Conservation (phyloP, 306 rosid species). For the Castanopsis chinensis region DNA sequence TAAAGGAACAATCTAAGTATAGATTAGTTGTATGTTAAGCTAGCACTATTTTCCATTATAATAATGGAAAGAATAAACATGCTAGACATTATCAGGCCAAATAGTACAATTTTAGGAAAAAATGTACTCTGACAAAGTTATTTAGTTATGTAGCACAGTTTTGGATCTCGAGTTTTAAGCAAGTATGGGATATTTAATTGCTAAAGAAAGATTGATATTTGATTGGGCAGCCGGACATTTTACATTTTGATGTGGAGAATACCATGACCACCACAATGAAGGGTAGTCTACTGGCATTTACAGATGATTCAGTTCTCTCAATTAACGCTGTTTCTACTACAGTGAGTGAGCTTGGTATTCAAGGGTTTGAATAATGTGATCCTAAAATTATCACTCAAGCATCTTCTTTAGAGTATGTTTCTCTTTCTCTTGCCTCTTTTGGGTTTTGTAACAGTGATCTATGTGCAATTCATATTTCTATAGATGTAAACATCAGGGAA, state of each 20-base stretch:
- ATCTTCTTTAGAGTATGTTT: conserved; percentile 46
- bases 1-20: too few relatives aligned
- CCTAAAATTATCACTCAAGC: conserved; percentile 59
- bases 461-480: not conserved
- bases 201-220: not conserved
- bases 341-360: conserved; percentile 39
- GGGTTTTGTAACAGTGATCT: not conserved
- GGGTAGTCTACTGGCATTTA: conserved; percentile 48
- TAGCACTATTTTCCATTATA: too few relatives aligned
- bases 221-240: not conserved
- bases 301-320: conserved; percentile 58
- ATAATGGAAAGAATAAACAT: too few relatives aligned
- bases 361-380: conserved; percentile 32
- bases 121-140: too few relatives aligned
- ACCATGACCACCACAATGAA: conserved; percentile 12
- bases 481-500: not conserved
- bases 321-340: conserved; percentile 38
- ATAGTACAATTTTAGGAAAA: too few relatives aligned
- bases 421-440: not conserved
- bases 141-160: too few relatives aligned
- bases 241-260: conserved; percentile 32
- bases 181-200: not conserved
- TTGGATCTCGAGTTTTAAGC: too few relatives aligned
- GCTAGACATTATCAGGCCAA: too few relatives aligned
- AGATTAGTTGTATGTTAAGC: too few relatives aligned